Evolutionary conservation across 192 early-diverging fungal species (phyloP), one percentile per base, ranked within the genome.

Genomic region (Geranomyces michiganensis): DNA sequence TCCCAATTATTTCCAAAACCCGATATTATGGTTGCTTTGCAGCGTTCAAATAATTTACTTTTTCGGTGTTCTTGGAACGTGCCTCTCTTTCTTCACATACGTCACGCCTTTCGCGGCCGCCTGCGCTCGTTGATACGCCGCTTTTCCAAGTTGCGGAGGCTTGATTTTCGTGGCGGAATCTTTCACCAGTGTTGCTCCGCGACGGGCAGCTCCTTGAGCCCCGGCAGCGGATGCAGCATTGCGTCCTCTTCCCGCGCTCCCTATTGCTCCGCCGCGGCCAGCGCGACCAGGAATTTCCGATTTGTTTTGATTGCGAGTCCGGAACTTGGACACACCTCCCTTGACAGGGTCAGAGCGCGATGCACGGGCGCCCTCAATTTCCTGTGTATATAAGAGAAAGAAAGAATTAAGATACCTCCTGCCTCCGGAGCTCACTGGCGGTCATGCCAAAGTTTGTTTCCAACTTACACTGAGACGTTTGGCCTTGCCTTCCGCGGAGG

Each of bases 401-500:
- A 60, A 29, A 32, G 31, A 33, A 58, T n/a, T n/a, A n/a, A n/a
- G n/a, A n/a, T 47, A 47, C 46, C 46, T 12, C 12, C n/a, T 12
- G 13, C n/a, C 46, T 12, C n/a, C 46, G 46, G n/a, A 47, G 46
- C 46, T 47, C 13, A 47, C 13, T n/a, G n/a, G n/a, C n/a, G n/a
- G n/a, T n/a, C n/a, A n/a, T n/a, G n/a, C n/a, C n/a, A n/a, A n/a
- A n/a, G n/a, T n/a, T n/a, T n/a, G n/a, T n/a, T 10, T 19, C 46
- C 51, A 53, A 53, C 66, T 7, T 56, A 68, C 66, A 1, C 43
- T 68, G 0, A 55, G 22, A 9, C 66, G 47, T 22, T 68, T 68
- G n/a, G 19, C 36, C 4, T 68, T 51, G 14, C 29, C 68, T 60
- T 58, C 68, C 17, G 68, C 56, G n/a, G 68, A 70, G 10, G 45